These are phyloP conservation scores for Larix kaempferi DNA, from an alignment of 75 land plant genomes.

Conservation along the genomic window DNA sequence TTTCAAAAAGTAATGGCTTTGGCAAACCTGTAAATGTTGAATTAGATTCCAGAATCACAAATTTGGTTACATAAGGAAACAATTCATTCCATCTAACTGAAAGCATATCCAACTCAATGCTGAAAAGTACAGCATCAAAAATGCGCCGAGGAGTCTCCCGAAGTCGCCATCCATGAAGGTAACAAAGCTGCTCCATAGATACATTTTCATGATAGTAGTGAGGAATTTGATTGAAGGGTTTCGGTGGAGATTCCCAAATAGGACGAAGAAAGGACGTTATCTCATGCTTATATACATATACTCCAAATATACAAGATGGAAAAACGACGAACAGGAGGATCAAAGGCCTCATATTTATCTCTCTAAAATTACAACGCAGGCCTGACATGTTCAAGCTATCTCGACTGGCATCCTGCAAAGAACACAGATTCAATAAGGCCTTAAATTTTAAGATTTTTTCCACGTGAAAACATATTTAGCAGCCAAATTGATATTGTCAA, in stretches of 20 bases:
- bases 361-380: slow-evolving; percentile 32
- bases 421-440: too few species aligned
- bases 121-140: slow-evolving; percentile 81
- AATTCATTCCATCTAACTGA: slow-evolving; percentile 69
- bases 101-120: slow-evolving; percentile 74
- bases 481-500: too few species aligned
- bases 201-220: slow-evolving; percentile 48
- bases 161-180: slow-evolving; percentile 72
- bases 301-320: slow-evolving; percentile 26
- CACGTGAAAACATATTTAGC: too few species aligned
- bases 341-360: slow-evolving; percentile 36
- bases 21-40: slow-evolving; percentile 73
- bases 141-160: slow-evolving; percentile 68
- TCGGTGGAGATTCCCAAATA: slow-evolving; percentile 78
- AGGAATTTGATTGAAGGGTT: slow-evolving; percentile 56
- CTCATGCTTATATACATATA: slow-evolving; percentile 58
- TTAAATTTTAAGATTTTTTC: too few species aligned
- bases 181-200: slow-evolving; percentile 53
- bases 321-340: slow-evolving; percentile 32
- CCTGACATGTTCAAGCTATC: too few species aligned
- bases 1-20: slow-evolving; percentile 60
- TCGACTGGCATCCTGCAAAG: too few species aligned
- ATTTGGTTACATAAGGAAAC: slow-evolving; percentile 62
- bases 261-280: slow-evolving; percentile 79
- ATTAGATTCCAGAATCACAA: slow-evolving; percentile 81